These are phyloP conservation scores for Phytopythium vexans DNA, from an alignment of 352 stramenopile species.

Conservation along the genomic window DNA sequence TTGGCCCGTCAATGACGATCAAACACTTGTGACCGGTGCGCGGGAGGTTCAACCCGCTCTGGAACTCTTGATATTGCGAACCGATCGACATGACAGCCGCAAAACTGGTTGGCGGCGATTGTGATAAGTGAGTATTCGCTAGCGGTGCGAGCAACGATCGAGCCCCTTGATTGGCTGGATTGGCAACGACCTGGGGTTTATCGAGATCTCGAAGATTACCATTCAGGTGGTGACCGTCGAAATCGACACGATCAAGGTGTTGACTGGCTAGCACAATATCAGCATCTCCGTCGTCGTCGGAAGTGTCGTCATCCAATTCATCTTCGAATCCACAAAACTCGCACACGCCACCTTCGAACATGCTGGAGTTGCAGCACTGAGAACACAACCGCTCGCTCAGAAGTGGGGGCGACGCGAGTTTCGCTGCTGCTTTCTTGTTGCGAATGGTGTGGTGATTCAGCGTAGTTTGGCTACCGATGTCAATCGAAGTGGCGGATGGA, in stretches of 20 bases:
- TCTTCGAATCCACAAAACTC: slow-evolving; percentile 46
- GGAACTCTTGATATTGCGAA: slow-evolving; percentile 24
- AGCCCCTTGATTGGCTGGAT: too few species aligned
- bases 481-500: too few species aligned
- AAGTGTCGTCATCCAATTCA: slow-evolving; percentile 9
- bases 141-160: too few species aligned
- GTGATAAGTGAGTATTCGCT: background rate
- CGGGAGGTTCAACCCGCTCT: slow-evolving; percentile 7
- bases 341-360: slow-evolving; percentile 20
- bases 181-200: too few species aligned
- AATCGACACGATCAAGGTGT: background rate
- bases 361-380: slow-evolving; percentile 36
- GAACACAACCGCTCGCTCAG: slow-evolving; percentile 14
- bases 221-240: background rate
- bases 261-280: background rate
- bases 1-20: slow-evolving; percentile 68
- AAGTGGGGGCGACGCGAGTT: too few species aligned
- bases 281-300: slow-evolving; percentile 8
- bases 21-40: slow-evolving; percentile 30
- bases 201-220: too few species aligned
- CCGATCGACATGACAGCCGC: slow-evolving; percentile 45
- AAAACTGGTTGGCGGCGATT: slow-evolving; percentile 10
- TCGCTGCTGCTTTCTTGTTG: too few species aligned
- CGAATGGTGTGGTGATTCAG: too few species aligned
- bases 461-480: too few species aligned